Evolutionary conservation across 169 alveolate genomes (phyloP), one percentile per base, ranked within the genome.

Genomic region (Amoebophrya sp.): DNA sequence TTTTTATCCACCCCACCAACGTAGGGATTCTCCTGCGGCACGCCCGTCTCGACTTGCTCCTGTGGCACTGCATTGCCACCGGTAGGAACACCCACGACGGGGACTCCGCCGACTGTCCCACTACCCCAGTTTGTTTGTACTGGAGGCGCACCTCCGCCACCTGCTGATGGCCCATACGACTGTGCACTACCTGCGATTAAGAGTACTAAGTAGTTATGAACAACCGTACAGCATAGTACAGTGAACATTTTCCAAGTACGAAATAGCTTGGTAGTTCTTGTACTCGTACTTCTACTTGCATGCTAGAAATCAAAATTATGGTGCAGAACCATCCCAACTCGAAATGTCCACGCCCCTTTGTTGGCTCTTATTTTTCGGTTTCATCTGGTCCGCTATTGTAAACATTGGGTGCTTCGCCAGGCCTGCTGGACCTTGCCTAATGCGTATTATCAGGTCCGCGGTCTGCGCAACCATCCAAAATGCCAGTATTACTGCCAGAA

Each of bases 401-500:
- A 65, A 65, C 83, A 65, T 65, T 36, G 83, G 83, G 83, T 65
- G 83, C 83, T 65, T 65, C 26, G 83, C 83, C 38, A 65, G 83
- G 3, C 83, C 83, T 0, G 83, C 83, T 1, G 83, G 83, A 26
- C 83, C 83, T 36, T 65, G 83, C 26, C 83, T 29, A 26, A 65
- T 65, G 18, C 83, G 18, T 29, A 65, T 65, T 29, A 65, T 12
- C 36, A 65, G 83, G 83, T 65, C 83, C 38, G 83, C 83, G 36
- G 83, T 65, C 26, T 65, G 83, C 33, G 83, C 83, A 36, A 65
- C 38, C 2, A 65, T 29, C 83, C 83, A 65, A 6, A 65, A 36
- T 36, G 39, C 83, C 33, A 65, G 83, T 6, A 65, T 29, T 1
- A 65, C n/a, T 29, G 39, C 83, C 83, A 65, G 83, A 36, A 65